These are phyloP conservation scores for Periconia sp. DNA, from an alignment of 2,329 filamentous ascomycete species.

Conservation along the genomic window DNA sequence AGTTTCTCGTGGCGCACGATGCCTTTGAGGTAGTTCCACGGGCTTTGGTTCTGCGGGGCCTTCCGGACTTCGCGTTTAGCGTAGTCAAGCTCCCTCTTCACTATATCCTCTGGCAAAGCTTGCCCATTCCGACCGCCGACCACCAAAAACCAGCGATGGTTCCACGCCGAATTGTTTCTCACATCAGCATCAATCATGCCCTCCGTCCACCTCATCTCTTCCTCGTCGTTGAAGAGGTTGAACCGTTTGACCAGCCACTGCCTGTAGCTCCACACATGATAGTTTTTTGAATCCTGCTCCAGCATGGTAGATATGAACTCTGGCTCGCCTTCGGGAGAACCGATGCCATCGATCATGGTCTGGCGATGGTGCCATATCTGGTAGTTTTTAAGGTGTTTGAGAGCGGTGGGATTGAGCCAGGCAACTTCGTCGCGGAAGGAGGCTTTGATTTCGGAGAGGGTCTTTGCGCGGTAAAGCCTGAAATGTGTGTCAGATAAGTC, in stretches of 20 bases:
- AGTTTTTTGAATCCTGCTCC: slow-evolving; percentile 87
- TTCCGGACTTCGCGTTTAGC: slow-evolving; percentile 71
- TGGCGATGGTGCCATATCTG: slow-evolving; percentile 84
- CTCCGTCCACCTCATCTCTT: slow-evolving; percentile 72
- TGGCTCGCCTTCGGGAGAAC: slow-evolving; percentile 66
- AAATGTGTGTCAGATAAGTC: slow-evolving; percentile 2
- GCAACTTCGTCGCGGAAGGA: slow-evolving; percentile 71
- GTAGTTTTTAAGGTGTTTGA: slow-evolving; percentile 93
- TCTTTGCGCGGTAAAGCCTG: slow-evolving; percentile 82
- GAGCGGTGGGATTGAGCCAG: slow-evolving; percentile 84
- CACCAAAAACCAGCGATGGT: slow-evolving; percentile 91
- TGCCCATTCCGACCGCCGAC: slow-evolving; percentile 61
- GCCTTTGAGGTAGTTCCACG: slow-evolving; percentile 89
- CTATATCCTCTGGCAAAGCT: slow-evolving; percentile 53
- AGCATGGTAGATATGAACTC: slow-evolving; percentile 81
- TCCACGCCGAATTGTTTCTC: slow-evolving; percentile 97
- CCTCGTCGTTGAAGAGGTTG: slow-evolving; percentile 54
- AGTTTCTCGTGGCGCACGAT: slow-evolving; percentile 68
- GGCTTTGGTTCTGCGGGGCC: slow-evolving; percentile 90
- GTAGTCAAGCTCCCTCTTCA: slow-evolving; percentile 71
- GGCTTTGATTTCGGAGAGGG: slow-evolving; percentile 67
- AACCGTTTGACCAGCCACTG: slow-evolving; percentile 73
- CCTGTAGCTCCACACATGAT: slow-evolving; percentile 97
- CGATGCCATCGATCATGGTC: slow-evolving; percentile 58
- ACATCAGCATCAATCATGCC: slow-evolving; percentile 76